Evolutionary conservation across 768 basidiomycete species (phyloP).

Genomic region (Leccinum uliginosum): DNA sequence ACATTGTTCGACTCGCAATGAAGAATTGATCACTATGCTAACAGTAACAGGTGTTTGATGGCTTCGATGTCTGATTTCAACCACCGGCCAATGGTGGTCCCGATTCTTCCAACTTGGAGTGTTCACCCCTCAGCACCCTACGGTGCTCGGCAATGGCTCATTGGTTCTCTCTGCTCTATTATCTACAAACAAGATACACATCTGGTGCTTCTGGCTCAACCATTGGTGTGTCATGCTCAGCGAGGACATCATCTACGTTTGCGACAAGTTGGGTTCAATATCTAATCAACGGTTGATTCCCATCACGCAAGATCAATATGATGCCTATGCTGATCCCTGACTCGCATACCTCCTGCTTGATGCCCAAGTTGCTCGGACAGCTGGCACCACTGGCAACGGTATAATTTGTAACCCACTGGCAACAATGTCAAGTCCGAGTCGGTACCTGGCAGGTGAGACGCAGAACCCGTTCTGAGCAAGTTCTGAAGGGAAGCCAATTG

Average conservation of each 20-base stretch:
- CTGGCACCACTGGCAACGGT: slow-evolving; percentile 31
- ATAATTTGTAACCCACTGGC: slow-evolving; percentile 39
- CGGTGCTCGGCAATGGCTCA: slow-evolving; percentile 47
- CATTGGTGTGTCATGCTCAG: slow-evolving; percentile 39
- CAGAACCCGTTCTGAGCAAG: slow-evolving; percentile 59
- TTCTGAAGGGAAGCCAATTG: slow-evolving; percentile 38
- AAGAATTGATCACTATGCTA: slow-evolving; percentile 27
- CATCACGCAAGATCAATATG: slow-evolving; percentile 33
- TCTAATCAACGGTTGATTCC: slow-evolving; percentile 43
- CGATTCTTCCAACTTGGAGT: slow-evolving; percentile 63
- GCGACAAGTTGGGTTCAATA: slow-evolving; percentile 32
- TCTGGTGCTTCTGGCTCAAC: slow-evolving; percentile 42
- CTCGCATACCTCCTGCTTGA: slow-evolving; percentile 36
- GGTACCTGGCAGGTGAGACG: slow-evolving; percentile 44
- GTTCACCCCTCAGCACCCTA: slow-evolving; percentile 34
- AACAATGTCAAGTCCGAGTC: slow-evolving; percentile 32
- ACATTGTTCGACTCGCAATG: slow-evolving; percentile 2
- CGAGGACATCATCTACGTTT: slow-evolving; percentile 35
- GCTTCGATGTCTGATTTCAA: slow-evolving; percentile 74
- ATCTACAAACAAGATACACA: slow-evolving; percentile 50
- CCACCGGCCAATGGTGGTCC: slow-evolving; percentile 43
- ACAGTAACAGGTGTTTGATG: slow-evolving; percentile 64
- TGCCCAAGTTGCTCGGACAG: slow-evolving; percentile 39
- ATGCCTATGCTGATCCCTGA: slow-evolving; percentile 21
- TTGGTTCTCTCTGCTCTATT: slow-evolving; percentile 75